phyloP scores from a whole-genome alignment of 2,329 filamentous ascomycete genomes.

The Aspergillus hortae region DNA sequence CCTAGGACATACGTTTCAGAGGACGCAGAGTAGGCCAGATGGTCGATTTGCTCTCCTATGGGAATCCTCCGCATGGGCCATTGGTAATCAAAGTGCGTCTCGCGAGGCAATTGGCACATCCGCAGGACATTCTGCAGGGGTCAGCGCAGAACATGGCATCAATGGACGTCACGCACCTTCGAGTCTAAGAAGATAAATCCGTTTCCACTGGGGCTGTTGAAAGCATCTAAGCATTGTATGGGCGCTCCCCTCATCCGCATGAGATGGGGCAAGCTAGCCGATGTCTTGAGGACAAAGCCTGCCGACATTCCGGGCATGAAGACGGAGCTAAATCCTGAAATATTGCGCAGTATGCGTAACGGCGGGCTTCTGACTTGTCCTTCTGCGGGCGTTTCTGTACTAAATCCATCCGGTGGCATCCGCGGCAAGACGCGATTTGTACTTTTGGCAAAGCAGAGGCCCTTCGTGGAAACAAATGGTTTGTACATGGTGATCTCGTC shows the following conservation, averaged over 20 bases:
- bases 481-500: constrained; percentile 87
- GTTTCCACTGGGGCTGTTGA: constrained; percentile 65
- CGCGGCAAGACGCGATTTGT: constrained; percentile 65
- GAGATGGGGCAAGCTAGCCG: constrained; percentile 71
- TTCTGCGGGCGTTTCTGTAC: constrained; percentile 23
- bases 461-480: constrained; percentile 57
- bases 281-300: constrained; percentile 76
- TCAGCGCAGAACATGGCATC: constrained; percentile 9
- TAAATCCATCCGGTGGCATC: constrained; percentile 40
- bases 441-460: constrained; percentile 67
- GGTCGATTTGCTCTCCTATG: constrained; percentile 66
- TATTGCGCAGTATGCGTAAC: constrained; percentile 41
- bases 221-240: constrained; percentile 68
- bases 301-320: constrained; percentile 79
- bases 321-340: constrained; percentile 77
- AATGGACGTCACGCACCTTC: constrained; percentile 32
- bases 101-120: constrained; percentile 66
- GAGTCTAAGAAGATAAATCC: constrained; percentile 81
- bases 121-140: constrained; percentile 60
- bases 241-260: constrained; percentile 67
- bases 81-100: constrained; percentile 70
- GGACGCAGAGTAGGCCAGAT: constrained; percentile 71
- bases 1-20: constrained; percentile 73
- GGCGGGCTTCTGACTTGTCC: constrained; percentile 27
- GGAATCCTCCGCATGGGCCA: constrained; percentile 71